phyloP scores from a whole-genome alignment of 2,329 filamentous ascomycete species.

The Elsinoe necatrix region DNA sequence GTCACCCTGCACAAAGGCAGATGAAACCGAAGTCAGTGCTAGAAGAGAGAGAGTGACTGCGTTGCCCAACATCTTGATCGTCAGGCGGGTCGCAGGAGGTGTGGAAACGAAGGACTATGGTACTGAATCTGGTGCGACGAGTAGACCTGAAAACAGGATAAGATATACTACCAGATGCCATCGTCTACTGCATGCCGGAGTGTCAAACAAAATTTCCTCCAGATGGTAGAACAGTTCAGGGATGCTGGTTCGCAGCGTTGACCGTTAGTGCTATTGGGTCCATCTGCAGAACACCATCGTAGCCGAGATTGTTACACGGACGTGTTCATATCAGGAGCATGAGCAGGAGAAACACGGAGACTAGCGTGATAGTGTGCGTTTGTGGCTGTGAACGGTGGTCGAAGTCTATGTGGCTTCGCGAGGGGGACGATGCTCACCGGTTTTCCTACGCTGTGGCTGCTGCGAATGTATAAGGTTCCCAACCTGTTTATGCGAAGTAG shows the following conservation, averaged over 20 bases:
- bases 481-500: too few species aligned
- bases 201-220: background rate
- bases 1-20: constrained; percentile 15
- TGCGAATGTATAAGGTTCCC: background rate
- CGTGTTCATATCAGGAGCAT: background rate
- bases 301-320: background rate
- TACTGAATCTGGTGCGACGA: background rate
- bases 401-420: background rate
- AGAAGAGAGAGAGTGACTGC: background rate
- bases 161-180: background rate
- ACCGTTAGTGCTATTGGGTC: background rate
- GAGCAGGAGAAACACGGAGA: background rate
- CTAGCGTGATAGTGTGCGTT: background rate
- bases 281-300: background rate
- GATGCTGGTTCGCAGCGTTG: background rate
- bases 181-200: background rate
- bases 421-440: background rate
- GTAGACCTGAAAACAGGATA: background rate
- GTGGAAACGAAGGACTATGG: background rate
- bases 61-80: background rate
- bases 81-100: background rate
- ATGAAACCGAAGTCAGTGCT: background rate
- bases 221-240: background rate
- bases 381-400: background rate
- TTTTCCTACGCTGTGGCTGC: background rate